Evolutionary conservation across 768 basidiomycete species (phyloP).

Genomic region (Lactarius deliciosus): DNA sequence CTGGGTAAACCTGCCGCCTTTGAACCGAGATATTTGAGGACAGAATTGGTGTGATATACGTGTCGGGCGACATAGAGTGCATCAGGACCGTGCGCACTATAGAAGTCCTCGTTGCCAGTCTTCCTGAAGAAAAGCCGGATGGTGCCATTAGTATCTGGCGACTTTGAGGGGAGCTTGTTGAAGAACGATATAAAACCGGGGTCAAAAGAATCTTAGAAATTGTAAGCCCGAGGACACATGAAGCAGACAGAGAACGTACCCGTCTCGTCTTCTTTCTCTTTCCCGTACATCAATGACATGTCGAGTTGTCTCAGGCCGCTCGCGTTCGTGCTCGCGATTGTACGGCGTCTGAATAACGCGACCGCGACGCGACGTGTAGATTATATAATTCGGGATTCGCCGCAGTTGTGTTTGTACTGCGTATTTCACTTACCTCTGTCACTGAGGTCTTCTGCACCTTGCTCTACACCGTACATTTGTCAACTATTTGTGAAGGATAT

Average conservation of each 20-base stretch:
- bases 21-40: conserved; percentile 85
- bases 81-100: conserved; percentile 86
- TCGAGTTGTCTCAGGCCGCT: conserved; percentile 4
- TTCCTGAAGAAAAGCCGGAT: conserved; percentile 83
- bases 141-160: conserved; percentile 69
- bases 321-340: background rate
- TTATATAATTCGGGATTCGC: conserved; percentile 17
- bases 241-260: conserved; percentile 12
- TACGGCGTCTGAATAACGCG: no score
- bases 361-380: conserved; percentile 21
- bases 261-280: conserved; percentile 52
- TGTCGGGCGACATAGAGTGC: conserved; percentile 84
- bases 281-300: conserved; percentile 65
- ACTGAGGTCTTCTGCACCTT: no score
- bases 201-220: conserved; percentile 22
- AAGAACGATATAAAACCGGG: conserved; percentile 74
- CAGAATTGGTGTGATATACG: conserved; percentile 84
- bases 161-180: conserved; percentile 56
- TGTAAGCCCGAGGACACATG: background rate
- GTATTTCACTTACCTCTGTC: no score
- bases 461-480: no score
- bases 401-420: background rate
- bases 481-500: background rate
- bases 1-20: conserved; percentile 64
- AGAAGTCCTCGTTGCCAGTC: conserved; percentile 58